Evolutionary conservation across 371 early-diverging fungal genomes (phyloP), one percentile per base, ranked within the genome.

Genomic region (Phascolomyces articulosus): DNA sequence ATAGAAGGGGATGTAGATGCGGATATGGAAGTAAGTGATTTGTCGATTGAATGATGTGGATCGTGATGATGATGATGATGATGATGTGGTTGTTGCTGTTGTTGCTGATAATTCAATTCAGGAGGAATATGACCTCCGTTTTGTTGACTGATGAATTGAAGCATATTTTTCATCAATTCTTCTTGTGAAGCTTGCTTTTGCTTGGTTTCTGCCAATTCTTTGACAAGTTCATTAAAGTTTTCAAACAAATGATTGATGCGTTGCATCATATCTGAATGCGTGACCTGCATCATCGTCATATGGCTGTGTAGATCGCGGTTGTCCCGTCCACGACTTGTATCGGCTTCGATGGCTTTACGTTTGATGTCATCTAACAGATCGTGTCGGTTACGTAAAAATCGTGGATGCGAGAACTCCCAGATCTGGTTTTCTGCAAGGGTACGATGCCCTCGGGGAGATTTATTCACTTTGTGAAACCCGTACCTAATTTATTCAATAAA

Each of bases 351-450:
- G 2, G 94, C 82, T 69, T 95, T 93, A 59, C 95, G 86, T 72
- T 91, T 92, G 71, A 95, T 94, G 58, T 93, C 90, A 68, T 93
- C 93, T 23, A 94, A 75, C 60, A 94, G 73, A 65, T 94, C 93
- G 26, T 91, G 88, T 20, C 88, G 87, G 66, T 90, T 89, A 54
- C 93, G 87, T 27, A 91, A 61, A 58, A 96, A 96, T 64, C 91
- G 90, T 63, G 90, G 81, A 71, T 96, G 95, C 56, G 91, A 91
- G 74, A 96, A 95, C 78, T 95, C 95, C 96, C 96, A 96, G 71
- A 93, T 88, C 77, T 94, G 95, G 74, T 92, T 91, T 71, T 93
- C 94, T 23, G 91, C 91, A 64, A 87, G 69, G 16, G 91, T 93
- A 49, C 92, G 86, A 70, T 90, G 90, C 1, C 95, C 95, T 58